Evolutionary conservation across 192 early-diverging fungal species (phyloP).

Genomic region (Radiomyces spectabilis): DNA sequence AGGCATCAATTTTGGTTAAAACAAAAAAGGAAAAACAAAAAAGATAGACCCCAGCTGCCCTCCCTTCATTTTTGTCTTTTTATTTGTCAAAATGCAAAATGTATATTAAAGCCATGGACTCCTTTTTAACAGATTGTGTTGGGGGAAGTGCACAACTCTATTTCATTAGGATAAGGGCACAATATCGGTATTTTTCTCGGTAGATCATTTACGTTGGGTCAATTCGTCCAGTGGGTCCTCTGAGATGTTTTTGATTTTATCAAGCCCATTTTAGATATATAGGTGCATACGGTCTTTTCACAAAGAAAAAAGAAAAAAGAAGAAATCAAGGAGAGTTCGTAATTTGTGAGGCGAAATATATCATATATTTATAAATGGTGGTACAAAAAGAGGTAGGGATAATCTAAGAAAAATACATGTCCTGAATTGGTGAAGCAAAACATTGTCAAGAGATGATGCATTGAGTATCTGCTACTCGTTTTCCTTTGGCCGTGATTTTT

Average conservation of each 20-base stretch:
- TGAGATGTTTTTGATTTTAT: no score
- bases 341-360: not conserved
- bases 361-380: not conserved
- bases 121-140: not conserved
- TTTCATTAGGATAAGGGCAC: no score
- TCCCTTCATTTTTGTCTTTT: not conserved
- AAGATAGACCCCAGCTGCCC: not conserved
- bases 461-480: not conserved
- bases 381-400: not conserved
- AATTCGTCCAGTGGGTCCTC: no score
- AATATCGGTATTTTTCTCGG: not conserved
- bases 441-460: not conserved
- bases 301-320: not conserved
- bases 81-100: not conserved
- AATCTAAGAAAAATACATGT: not conserved
- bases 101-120: not conserved
- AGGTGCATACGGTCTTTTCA: not conserved
- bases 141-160: not conserved
- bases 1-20: constrained; percentile 91
- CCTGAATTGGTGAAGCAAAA: not conserved
- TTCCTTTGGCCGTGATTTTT: not conserved
- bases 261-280: no score
- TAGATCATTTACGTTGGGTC: no score
- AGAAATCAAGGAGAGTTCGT: not conserved
- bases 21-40: not conserved